Conservation (phyloP, 2,329 filamentous ascomycete species). For the Sclerotinia trifoliorum region DNA sequence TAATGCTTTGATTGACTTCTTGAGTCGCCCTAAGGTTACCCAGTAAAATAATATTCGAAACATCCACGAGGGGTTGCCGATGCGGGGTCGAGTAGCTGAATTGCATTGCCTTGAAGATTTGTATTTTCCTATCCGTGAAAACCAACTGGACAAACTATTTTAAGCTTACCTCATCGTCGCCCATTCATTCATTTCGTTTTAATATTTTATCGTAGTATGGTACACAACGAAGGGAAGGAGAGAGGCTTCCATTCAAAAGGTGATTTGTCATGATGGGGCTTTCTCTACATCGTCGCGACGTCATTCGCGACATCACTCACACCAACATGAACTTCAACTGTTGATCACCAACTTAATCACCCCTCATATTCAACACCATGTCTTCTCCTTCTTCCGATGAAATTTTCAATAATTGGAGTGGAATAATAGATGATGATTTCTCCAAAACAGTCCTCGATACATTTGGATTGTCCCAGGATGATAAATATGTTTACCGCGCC, state of each 20-base stretch:
- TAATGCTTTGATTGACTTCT: too few relatives aligned
- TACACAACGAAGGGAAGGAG: too few relatives aligned
- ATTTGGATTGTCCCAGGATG: slow-evolving; percentile 29
- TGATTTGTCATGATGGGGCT: slow-evolving; percentile 3
- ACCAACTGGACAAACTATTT: background rate
- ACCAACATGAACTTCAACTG: background rate
- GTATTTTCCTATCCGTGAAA: background rate
- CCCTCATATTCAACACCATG: background rate
- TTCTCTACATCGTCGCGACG: background rate
- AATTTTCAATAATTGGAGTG: slow-evolving; percentile 32
- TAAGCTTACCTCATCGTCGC: background rate
- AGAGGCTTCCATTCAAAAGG: background rate
- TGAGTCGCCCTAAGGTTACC: too few relatives aligned
- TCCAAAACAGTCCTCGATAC: slow-evolving; percentile 28
- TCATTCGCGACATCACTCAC: background rate
- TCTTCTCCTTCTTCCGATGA: slow-evolving; percentile 26
- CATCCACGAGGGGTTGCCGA: too few relatives aligned
- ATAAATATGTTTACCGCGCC: slow-evolving; percentile 34
- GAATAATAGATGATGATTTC: slow-evolving; percentile 30
- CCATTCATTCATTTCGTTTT: too few relatives aligned
- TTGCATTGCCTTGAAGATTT: background rate
- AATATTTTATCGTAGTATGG: background rate
- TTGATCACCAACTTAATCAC: background rate
- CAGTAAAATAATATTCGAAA: too few relatives aligned
- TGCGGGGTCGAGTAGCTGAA: too few relatives aligned